Conservation (phyloP, 2,329 filamentous ascomycete genomes). For the Leptographium wingfieldii region DNA sequence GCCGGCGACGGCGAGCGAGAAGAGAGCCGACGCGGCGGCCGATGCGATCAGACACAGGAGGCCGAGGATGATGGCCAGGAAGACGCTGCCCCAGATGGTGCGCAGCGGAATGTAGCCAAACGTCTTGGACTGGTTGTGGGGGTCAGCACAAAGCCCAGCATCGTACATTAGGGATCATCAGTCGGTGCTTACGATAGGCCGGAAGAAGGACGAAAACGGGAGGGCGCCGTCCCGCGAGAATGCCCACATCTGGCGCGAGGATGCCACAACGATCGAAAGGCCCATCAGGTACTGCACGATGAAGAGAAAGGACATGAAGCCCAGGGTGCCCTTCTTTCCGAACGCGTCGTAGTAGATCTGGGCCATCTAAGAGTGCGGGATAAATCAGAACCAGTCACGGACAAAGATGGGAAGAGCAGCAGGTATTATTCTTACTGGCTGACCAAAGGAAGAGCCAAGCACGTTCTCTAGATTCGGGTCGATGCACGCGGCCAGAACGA, state of each 20-base stretch:
- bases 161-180: background rate
- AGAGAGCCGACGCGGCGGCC: constrained; percentile 44
- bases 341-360: constrained; percentile 49
- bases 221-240: constrained; percentile 50
- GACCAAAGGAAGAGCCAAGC: constrained; percentile 37
- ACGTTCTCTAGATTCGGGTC: constrained; percentile 36
- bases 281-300: constrained; percentile 52
- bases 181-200: constrained; percentile 27
- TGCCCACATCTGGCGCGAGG: constrained; percentile 49
- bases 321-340: constrained; percentile 45
- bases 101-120: constrained; percentile 46
- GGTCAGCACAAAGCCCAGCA: background rate
- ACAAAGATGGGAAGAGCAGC: background rate
- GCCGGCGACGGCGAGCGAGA: constrained; percentile 45
- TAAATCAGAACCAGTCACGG: background rate
- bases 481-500: constrained; percentile 46
- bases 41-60: constrained; percentile 44
- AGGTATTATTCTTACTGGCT: constrained; percentile 24
- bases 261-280: constrained; percentile 42
- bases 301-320: constrained; percentile 44
- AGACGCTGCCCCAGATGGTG: constrained; percentile 39
- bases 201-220: constrained; percentile 45
- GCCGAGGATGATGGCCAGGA: constrained; percentile 38
- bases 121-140: constrained; percentile 23
- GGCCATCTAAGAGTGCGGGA: constrained; percentile 14